Base-by-base conservation (phyloP, 2,329 filamentous ascomycete genomes). In the Endothia cerciana region DNA sequence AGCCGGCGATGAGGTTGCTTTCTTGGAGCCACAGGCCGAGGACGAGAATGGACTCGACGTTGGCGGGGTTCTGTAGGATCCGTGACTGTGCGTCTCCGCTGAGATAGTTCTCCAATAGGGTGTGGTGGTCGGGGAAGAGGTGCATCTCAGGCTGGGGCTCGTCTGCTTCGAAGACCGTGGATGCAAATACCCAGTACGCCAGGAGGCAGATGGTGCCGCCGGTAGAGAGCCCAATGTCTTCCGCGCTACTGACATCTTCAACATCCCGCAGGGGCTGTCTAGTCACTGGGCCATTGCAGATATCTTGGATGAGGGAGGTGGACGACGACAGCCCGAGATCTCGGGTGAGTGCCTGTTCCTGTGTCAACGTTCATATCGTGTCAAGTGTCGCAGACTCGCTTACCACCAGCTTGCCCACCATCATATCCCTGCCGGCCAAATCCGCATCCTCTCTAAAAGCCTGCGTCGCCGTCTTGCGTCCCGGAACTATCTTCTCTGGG, bases 381-480 rank as follows among this genome's bases (percentile, higher is more conserved):
- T 19, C 10, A 25, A 19, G 41, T 17, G 43, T 30, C 22, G 15
- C 28, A 40, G 22, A 22, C 30, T 8, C 49, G 81, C 85, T 75
- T 78, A 89, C 87, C 69, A 89, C 88, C 30, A 94, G 78, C 72
- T 93, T 89, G 0, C 91, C 91, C n/a, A 92, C 83, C 57, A 91
- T 84, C 7, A 86, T 84, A 68, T 91, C 87, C 65, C 86, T 82
- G 19, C 84, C 84, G 66, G 87, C 83, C 40, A 92, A 77, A 49
- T 83, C 78, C 49, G 88, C 82, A 17, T 91, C 84, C 51, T 89
- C 82, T 55, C 87, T 86, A 71, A 91, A 94, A 4, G 84, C 83
- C 69, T 88, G 84, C 58, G 86, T 83, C 70, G 87, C 82, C 1
- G 88, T 91, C 70, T 80, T 81, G 65, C 84, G 86, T 2, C 86